phyloP scores from a whole-genome alignment of 2,329 filamentous ascomycete genomes.

The Diaporthe capsici region DNA sequence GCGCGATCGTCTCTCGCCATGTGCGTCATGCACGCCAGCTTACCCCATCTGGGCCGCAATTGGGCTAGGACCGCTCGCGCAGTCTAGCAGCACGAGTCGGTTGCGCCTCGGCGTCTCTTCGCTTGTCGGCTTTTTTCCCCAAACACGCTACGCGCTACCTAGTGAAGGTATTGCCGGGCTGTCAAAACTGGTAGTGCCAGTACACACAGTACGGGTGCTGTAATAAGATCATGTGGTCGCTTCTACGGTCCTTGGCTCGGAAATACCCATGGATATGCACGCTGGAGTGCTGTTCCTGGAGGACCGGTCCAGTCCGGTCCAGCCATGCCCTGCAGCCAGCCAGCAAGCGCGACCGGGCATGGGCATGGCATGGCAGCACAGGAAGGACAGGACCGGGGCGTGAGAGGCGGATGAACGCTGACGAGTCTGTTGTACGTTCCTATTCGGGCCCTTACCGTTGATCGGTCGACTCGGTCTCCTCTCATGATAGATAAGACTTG shows the following conservation, averaged over 20 bases:
- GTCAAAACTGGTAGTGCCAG: constrained; percentile 18
- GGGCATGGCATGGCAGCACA: constrained; percentile 5
- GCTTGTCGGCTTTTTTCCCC: constrained; percentile 18
- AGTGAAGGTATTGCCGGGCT: background rate
- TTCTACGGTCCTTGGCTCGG: background rate
- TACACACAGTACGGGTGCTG: background rate
- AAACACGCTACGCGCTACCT: constrained; percentile 22
- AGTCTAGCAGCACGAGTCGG: constrained; percentile 11
- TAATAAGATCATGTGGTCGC: background rate
- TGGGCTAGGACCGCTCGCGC: constrained; percentile 13
- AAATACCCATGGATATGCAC: constrained; percentile 1
- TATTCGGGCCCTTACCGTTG: constrained; percentile 29
- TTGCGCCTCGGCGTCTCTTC: constrained; percentile 28
- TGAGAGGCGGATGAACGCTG: constrained; percentile 22
- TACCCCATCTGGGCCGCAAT: constrained; percentile 24
- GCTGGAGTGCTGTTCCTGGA: constrained; percentile 20
- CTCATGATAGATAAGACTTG: constrained; percentile 23
- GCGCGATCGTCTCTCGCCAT: constrained; percentile 32
- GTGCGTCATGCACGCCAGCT: constrained; percentile 37
- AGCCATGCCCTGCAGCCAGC: constrained; percentile 15
- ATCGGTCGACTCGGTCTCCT: constrained; percentile 15
- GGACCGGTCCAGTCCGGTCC: constrained; percentile 13
- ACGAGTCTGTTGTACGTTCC: constrained; percentile 27
- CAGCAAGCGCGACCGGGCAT: constrained; percentile 16
- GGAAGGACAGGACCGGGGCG: constrained; percentile 14